Evolutionary conservation across 352 stramenopile genomes (phyloP).

Genomic region (Phytopythium mirpurense): DNA sequence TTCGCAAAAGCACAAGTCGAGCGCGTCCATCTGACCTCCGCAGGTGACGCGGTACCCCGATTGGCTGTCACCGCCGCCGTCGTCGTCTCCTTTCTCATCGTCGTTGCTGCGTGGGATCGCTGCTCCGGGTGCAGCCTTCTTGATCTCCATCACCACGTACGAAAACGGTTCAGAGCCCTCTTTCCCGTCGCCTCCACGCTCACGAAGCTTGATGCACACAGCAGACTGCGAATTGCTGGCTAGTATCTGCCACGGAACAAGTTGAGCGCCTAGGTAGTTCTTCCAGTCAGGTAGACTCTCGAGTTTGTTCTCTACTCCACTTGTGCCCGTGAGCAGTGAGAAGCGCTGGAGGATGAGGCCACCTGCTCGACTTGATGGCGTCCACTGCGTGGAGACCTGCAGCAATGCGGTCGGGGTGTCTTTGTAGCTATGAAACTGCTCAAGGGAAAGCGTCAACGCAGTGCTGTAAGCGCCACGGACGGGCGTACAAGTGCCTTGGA

Average conservation of each 20-base stretch:
- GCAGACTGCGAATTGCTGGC: slow-evolving; percentile 33
- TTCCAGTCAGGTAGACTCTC: slow-evolving; percentile 45
- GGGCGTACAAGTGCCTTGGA: neutral
- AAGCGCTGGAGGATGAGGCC: slow-evolving; percentile 47
- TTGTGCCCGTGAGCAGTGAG: slow-evolving; percentile 37
- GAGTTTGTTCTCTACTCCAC: slow-evolving; percentile 26
- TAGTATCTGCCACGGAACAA: slow-evolving; percentile 46
- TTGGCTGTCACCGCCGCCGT: neutral
- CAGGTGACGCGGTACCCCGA: slow-evolving; percentile 15
- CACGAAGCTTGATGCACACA: slow-evolving; percentile 45
- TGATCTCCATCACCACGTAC: slow-evolving; percentile 43
- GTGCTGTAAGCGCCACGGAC: slow-evolving; percentile 14
- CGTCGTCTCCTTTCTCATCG: slow-evolving; percentile 8
- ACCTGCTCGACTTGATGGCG: slow-evolving; percentile 8
- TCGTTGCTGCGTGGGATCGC: neutral
- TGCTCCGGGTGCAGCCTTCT: neutral
- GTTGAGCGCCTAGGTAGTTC: slow-evolving; percentile 38
- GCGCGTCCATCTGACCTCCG: slow-evolving; percentile 39
- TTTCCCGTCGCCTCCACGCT: slow-evolving; percentile 15
- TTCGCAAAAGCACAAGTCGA: slow-evolving; percentile 52
- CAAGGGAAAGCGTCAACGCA: slow-evolving; percentile 34
- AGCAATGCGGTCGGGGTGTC: slow-evolving; percentile 35
- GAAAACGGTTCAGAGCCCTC: slow-evolving; percentile 14
- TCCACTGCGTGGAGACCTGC: slow-evolving; percentile 27
- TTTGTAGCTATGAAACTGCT: slow-evolving; percentile 67